Base-by-base conservation (phyloP, 768 basidiomycete species). In the Tulasnella sp. region DNA sequence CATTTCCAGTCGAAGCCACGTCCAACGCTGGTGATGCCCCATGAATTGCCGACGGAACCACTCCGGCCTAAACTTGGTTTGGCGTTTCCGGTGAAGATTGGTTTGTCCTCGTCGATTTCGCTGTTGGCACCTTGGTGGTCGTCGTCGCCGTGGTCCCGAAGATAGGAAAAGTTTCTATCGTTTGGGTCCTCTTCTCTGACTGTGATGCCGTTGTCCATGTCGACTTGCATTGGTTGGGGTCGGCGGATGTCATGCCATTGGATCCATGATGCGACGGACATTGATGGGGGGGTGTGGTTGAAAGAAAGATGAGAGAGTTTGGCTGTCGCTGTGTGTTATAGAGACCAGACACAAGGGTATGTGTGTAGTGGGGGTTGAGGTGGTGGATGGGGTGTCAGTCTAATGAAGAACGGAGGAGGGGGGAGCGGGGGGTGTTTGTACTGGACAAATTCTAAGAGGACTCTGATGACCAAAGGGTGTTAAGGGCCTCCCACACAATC, bases 11-110 rank as follows among this genome's bases (percentile, higher is more conserved):
- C 86, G 81, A 93, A 93, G 22, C 93, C 93, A 68, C 91, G 88
- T 14, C 93, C 93, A 68, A 94, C 90, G 45, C 89, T 92, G 25
- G 93, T 94, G 78, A 94, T 92, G 8, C 91, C 91, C 91, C 92
- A 94, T 83, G 77, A 78, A 58, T 92, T 93, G 78, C 89, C 77
- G 15, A 77, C 31, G 12, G 64, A 71, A 42, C 78, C 54, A 11
- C 37, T n/a, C 17, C 76, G 37, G 36, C 9, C 45, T 1, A 76
- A 15, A n/a, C n/a, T 72, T 17, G 34, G 12, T 42, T 52, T 52
- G 34, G 39, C 9, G 19, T 52, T 72, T 37, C 72, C n/a, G 15
- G 49, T 7, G 37, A 29, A 40, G 58, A 76, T 58, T 15, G 76
- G 71, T 52, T 72, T 42, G 71, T 76, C 71, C 34, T 76, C 76